These are phyloP conservation scores for Silene noctiflora DNA, from an alignment of 179 eudicot species.

Conservation along the genomic window DNA sequence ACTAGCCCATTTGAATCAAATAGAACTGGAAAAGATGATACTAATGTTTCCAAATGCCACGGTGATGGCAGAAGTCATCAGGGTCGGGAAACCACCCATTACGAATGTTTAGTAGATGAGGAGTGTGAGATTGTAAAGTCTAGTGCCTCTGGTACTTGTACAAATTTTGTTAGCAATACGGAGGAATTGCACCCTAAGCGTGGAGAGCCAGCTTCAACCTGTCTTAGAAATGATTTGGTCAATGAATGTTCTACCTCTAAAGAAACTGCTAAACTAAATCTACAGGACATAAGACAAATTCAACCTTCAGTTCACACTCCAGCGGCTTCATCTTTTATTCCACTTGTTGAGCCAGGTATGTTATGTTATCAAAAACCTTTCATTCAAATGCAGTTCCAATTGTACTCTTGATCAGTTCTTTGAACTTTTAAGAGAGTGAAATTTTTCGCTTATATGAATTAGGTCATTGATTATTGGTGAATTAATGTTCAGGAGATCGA, in stretches of 20 bases:
- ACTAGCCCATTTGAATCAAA: slow-evolving; percentile 20
- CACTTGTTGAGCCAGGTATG: slow-evolving; percentile 62
- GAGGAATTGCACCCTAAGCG: slow-evolving; percentile 7
- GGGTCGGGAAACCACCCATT: slow-evolving; percentile 5
- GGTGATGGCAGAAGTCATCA: slow-evolving; percentile 16
- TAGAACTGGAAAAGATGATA: slow-evolving; percentile 23
- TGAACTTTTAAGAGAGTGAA: background rate
- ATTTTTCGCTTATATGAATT: background rate
- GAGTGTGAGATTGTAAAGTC: slow-evolving; percentile 23
- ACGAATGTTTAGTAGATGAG: slow-evolving; percentile 16
- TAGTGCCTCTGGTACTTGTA: background rate
- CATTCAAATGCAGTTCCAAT: background rate
- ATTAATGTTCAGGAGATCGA: slow-evolving; percentile 39
- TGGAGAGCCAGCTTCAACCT: slow-evolving; percentile 20
- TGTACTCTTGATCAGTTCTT: background rate
- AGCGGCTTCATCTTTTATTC: slow-evolving; percentile 37
- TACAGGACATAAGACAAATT: slow-evolving; percentile 47
- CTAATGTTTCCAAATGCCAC: slow-evolving; percentile 9
- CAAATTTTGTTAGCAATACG: background rate
- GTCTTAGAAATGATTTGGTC: slow-evolving; percentile 9
- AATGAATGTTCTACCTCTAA: slow-evolving; percentile 28
- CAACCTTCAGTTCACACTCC: slow-evolving; percentile 34
- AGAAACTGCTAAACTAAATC: slow-evolving; percentile 36
- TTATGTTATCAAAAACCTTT: background rate
- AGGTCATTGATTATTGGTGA: background rate